Conservation (phyloP, 441 rosid species). For the Arabidopsis hybrid region DNA sequence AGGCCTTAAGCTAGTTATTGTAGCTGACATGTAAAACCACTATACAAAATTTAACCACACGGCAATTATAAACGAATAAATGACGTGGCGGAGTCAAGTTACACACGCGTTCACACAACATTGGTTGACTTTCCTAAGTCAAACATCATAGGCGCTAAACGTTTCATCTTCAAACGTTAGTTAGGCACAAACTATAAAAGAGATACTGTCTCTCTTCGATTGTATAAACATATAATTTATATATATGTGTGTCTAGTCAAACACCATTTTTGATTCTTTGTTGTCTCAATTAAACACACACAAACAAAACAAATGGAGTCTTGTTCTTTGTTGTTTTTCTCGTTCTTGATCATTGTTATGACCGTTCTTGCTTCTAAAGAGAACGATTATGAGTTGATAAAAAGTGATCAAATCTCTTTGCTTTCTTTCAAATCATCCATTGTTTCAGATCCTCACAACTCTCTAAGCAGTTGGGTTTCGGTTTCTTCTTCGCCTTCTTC, state of each 20-base stretch:
- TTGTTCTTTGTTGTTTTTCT: slow-evolving; percentile 47
- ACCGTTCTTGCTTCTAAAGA: slow-evolving; percentile 43
- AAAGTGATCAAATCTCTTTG: slow-evolving; percentile 56
- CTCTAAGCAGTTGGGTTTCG: slow-evolving; percentile 63
- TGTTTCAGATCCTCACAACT: slow-evolving; percentile 57
- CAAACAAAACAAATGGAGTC: slow-evolving; percentile 44
- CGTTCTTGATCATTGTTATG: slow-evolving; percentile 44
- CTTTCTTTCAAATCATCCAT: slow-evolving; percentile 65
- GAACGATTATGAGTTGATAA: slow-evolving; percentile 27
- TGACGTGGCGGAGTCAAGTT: slow-evolving; percentile 32
- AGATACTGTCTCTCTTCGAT: slow-evolving; percentile 35
- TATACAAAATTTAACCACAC: slow-evolving; percentile 24
- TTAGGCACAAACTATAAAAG: slow-evolving; percentile 58
- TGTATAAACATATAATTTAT: slow-evolving; percentile 1
- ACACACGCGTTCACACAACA: slow-evolving; percentile 40
- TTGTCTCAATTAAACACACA: slow-evolving; percentile 25
- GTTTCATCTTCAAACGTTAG: slow-evolving; percentile 55
- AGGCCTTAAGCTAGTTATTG: slow-evolving; percentile 56
- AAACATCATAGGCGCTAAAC: slow-evolving; percentile 57
- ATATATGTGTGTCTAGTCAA: slow-evolving; percentile 32
- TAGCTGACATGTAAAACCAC: slow-evolving; percentile 62
- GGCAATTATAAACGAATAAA: slow-evolving; percentile 22
- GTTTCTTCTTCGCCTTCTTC: slow-evolving; percentile 33
- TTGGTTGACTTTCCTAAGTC: slow-evolving; percentile 46
- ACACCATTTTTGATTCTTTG: slow-evolving; percentile 36